A percentile compares a stretch with the other conserved stretches of the same genome.
Evolutionary conservation across 1,139 yeast genomes (phyloP).

Genomic region (Wickerhamiella pararugosa): DNA sequence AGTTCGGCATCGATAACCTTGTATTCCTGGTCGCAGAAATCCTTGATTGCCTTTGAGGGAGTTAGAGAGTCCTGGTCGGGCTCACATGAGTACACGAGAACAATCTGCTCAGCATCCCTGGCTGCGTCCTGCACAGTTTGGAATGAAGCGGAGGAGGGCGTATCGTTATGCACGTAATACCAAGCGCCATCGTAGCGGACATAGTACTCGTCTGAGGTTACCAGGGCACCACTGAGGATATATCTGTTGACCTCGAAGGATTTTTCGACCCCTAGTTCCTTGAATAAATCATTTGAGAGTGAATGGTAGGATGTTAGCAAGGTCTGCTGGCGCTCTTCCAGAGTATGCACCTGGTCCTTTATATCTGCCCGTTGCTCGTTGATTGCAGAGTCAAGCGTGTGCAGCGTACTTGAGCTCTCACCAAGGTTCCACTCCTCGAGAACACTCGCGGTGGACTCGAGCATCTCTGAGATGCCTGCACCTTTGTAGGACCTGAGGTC

Average conservation of each 20-base stretch:
- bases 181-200: slow-evolving; percentile 1
- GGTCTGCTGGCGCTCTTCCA: background rate
- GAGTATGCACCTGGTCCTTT: slow-evolving; percentile 1
- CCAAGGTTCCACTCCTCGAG: background rate
- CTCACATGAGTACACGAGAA: background rate
- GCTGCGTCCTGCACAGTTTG: slow-evolving; percentile 3
- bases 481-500: slow-evolving; percentile 4
- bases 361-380: slow-evolving; percentile 1
- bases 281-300: background rate
- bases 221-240: background rate
- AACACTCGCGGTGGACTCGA: background rate
- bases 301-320: background rate
- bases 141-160: slow-evolving; percentile 1
- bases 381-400: background rate
- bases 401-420: background rate
- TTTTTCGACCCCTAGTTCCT: background rate
- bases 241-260: background rate
- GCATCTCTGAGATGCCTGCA: slow-evolving; percentile 1
- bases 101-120: background rate
- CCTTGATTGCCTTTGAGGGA: slow-evolving; percentile 1
- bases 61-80: background rate
- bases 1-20: too few relatives aligned
- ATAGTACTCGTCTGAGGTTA: background rate
- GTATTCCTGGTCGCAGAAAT: background rate
- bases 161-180: slow-evolving; percentile 1